Conservation (phyloP, 495 filamentous ascomycete genomes). For the Neurospora hispaniola region DNA sequence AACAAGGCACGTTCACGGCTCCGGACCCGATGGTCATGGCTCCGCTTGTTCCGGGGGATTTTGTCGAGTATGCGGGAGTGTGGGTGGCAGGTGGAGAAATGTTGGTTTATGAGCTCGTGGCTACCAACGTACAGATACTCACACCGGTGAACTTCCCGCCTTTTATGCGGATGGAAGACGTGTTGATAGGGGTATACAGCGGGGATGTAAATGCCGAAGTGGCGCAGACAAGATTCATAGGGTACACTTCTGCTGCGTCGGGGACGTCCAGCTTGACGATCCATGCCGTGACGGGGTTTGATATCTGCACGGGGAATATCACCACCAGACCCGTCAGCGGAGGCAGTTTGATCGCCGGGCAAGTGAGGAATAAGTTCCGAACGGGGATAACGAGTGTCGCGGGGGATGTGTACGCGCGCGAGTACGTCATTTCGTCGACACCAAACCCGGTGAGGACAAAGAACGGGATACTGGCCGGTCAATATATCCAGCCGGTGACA, state of each 20-base stretch:
- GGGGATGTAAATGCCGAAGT: slow-evolving; percentile 20
- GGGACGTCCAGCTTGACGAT: slow-evolving; percentile 16
- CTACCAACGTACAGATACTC: slow-evolving; percentile 26
- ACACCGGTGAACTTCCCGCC: slow-evolving; percentile 15
- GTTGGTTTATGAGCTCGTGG: slow-evolving; percentile 21
- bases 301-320: slow-evolving; percentile 30
- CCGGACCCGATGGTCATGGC: slow-evolving; percentile 28
- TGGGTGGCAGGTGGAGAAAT: slow-evolving; percentile 11
- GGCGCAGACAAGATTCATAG: slow-evolving; percentile 19
- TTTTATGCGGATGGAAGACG: slow-evolving; percentile 27
- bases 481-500: slow-evolving; percentile 28
- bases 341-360: slow-evolving; percentile 1
- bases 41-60: slow-evolving; percentile 28
- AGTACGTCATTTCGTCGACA: slow-evolving; percentile 12
- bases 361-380: slow-evolving; percentile 3
- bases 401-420: slow-evolving; percentile 25
- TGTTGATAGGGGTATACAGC: slow-evolving; percentile 24
- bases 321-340: slow-evolving; percentile 18
- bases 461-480: slow-evolving; percentile 29
- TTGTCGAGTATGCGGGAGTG: slow-evolving; percentile 26
- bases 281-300: slow-evolving; percentile 25
- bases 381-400: slow-evolving; percentile 12
- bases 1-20: slow-evolving; percentile 11
- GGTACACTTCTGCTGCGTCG: slow-evolving; percentile 5
- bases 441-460: slow-evolving; percentile 11